phyloP scores from a whole-genome alignment of 2,329 filamentous ascomycete genomes.

The Claviceps fusiformis region DNA sequence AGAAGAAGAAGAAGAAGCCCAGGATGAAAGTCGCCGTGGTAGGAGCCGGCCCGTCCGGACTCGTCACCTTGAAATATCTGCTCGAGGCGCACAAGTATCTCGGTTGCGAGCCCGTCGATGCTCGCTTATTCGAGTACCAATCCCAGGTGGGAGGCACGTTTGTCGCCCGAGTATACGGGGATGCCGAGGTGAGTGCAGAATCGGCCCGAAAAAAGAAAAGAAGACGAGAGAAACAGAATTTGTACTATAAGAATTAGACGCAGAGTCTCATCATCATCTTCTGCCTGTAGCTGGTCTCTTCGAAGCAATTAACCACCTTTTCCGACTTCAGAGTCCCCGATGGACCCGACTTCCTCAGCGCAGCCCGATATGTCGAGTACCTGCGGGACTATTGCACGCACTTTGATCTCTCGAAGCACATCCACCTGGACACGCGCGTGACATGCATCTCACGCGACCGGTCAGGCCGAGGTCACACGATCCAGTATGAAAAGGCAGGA shows the following conservation, averaged over 20 bases:
- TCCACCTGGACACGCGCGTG: constrained; percentile 20
- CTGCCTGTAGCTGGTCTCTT: constrained; percentile 24
- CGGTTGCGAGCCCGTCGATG: constrained; percentile 20
- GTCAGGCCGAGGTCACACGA: constrained; percentile 2
- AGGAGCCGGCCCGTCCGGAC: constrained; percentile 23
- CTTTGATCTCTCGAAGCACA: constrained; percentile 24
- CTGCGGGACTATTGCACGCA: constrained; percentile 24
- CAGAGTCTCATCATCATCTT: too few species aligned
- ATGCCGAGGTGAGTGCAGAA: constrained; percentile 21
- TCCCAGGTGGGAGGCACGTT: constrained; percentile 29
- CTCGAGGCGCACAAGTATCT: constrained; percentile 19
- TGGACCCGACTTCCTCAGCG: constrained; percentile 26
- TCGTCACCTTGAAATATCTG: constrained; percentile 24
- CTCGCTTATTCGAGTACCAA: constrained; percentile 27
- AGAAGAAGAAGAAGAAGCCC: neutral
- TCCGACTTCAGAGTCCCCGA: constrained; percentile 27
- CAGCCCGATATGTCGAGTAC: constrained; percentile 24
- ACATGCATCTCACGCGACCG: constrained; percentile 9
- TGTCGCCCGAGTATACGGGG: constrained; percentile 27
- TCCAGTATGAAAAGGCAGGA: neutral
- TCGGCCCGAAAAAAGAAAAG: too few species aligned
- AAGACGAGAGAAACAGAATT: too few species aligned
- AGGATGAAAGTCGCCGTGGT: constrained; percentile 21
- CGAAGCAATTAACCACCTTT: constrained; percentile 33
- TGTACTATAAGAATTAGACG: too few species aligned